Base-by-base conservation (phyloP, 2,329 filamentous ascomycete genomes). In the Aspergillus sp. region DNA sequence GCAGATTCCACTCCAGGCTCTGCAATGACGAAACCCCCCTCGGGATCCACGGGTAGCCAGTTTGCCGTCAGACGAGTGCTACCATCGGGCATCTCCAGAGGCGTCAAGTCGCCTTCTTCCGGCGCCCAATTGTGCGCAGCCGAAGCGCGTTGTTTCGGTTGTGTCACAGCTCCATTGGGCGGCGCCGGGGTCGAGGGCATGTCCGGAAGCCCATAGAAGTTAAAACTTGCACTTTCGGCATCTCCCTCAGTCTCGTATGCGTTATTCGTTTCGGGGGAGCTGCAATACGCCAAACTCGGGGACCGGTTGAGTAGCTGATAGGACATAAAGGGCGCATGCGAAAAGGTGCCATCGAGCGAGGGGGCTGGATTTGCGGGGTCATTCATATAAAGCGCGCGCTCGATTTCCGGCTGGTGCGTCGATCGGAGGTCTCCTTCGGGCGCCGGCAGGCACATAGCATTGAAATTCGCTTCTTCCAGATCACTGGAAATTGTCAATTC, bases 61-160 rank as follows among this genome's bases (percentile, higher is more conserved):
- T 56, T 56, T 7, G 46, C 35, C 2, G 51, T 53, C 24, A 48
- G 38, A 14, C 53, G 52, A 6, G 47, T 54, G 17, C 41, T 49
- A 1, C 53, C 53, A 30, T 56, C 53, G 3, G 53, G 53, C 53
- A 56, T 56, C 33, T 56, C 52, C 15, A 56, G 41, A 7, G 46
- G 47, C 15, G 44, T 51, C 4, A 48, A 36, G 13, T 11, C 37
- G 1, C 44, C 39, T 1, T 44, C 42, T 4, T 38, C 34, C 2
- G 8, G 11, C 26, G 31, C 19, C 5, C 19, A 10, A n/a, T 22
- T 22, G 5, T 22, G 6, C 19, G 19, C 19, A 6, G 19, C 5
- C 19, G 10, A 22, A 22, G 10, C 19, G n/a, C n/a, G n/a, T n/a
- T n/a, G n/a, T n/a, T n/a, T n/a, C n/a, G n/a, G n/a, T n/a, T n/a